These are phyloP conservation scores for Sisymbrium altissimum DNA, from an alignment of 345 rosid genomes.

Conservation along the genomic window DNA sequence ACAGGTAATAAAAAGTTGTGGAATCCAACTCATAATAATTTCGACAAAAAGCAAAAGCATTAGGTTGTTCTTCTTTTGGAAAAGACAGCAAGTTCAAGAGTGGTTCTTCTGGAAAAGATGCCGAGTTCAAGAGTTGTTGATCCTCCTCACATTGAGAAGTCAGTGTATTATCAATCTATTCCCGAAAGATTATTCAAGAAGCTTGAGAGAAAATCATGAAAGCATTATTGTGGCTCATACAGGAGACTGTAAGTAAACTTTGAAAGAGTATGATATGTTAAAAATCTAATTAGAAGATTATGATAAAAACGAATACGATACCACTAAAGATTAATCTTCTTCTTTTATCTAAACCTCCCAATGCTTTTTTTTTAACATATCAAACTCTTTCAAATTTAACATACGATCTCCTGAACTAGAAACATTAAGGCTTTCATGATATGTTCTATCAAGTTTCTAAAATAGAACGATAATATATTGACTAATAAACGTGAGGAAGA, in stretches of 20 bases:
- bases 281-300: too few relatives aligned
- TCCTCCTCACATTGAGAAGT: slow-evolving; percentile 23
- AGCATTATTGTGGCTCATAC: slow-evolving; percentile 34
- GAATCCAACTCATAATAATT: slow-evolving; percentile 43
- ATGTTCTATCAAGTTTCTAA: too few relatives aligned
- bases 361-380: too few relatives aligned
- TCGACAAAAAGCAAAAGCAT: slow-evolving; percentile 42
- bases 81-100: slow-evolving; percentile 33
- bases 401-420: too few relatives aligned
- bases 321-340: too few relatives aligned
- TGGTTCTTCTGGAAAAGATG: slow-evolving; percentile 54
- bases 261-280: slow-evolving; percentile 41
- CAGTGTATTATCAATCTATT: slow-evolving; percentile 24
- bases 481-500: too few relatives aligned
- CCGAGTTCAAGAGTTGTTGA: background rate
- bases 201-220: background rate
- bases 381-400: too few relatives aligned
- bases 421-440: too few relatives aligned
- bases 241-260: slow-evolving; percentile 40
- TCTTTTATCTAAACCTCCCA: too few relatives aligned
- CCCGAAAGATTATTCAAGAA: background rate
- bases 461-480: too few relatives aligned
- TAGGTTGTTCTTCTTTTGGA: slow-evolving; percentile 55
- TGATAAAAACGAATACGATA: too few relatives aligned
- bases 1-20: slow-evolving; percentile 37